These are phyloP conservation scores for Aspergillus pseudoglaucus DNA, from an alignment of 2,329 filamentous ascomycete species.

Conservation along the genomic window DNA sequence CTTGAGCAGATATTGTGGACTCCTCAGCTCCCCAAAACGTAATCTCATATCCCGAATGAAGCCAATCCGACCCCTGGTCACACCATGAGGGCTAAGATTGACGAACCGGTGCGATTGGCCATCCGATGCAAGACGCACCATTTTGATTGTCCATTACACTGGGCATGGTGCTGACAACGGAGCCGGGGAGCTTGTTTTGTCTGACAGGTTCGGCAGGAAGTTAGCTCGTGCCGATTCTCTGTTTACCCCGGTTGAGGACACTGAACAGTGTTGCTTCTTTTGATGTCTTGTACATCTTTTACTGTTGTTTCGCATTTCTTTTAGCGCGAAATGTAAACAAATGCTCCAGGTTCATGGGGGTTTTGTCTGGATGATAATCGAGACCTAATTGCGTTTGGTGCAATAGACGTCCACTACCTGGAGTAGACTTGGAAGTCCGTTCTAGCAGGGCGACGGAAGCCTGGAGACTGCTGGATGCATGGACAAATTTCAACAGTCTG, in stretches of 20 bases:
- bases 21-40: background rate
- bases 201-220: background rate
- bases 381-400: background rate
- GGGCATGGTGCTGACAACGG: background rate
- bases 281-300: background rate
- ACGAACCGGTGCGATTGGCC: background rate
- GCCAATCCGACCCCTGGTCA: background rate
- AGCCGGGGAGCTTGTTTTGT: background rate
- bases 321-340: background rate
- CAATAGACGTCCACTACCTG: background rate
- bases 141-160: background rate
- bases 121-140: background rate
- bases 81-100: background rate
- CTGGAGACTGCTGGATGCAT: background rate
- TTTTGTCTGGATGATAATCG: background rate
- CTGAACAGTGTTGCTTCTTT: background rate
- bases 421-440: background rate
- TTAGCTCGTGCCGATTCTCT: background rate
- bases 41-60: background rate
- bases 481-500: background rate
- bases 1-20: background rate
- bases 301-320: background rate
- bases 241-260: background rate
- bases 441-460: no score
- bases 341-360: background rate